Conservation (phyloP, 1,284 basidiomycete genomes). For the Sparassis latifolia region DNA sequence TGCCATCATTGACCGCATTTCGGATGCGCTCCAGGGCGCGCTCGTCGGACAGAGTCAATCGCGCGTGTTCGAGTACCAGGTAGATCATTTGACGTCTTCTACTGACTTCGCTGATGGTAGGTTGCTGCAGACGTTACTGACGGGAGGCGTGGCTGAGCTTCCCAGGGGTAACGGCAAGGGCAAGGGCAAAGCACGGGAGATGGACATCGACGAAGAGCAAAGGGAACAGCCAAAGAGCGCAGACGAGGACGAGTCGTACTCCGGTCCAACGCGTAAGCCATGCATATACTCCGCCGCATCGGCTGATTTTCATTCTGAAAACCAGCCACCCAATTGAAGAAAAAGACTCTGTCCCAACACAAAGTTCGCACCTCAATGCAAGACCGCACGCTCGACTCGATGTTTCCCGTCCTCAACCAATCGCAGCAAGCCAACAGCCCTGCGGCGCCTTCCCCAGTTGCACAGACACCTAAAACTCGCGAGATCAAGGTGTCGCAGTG, state of each 20-base stretch:
- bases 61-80: slow-evolving; percentile 81
- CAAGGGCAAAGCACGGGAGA: slow-evolving; percentile 28
- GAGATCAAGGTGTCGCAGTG: slow-evolving; percentile 79
- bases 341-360: slow-evolving; percentile 70
- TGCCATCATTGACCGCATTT: slow-evolving; percentile 74
- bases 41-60: slow-evolving; percentile 67
- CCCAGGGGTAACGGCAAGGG: slow-evolving; percentile 43
- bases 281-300: background rate
- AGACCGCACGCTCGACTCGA: slow-evolving; percentile 89
- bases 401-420: slow-evolving; percentile 68
- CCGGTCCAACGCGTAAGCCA: background rate
- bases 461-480: slow-evolving; percentile 9
- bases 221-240: slow-evolving; percentile 7
- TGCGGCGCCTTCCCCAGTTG: slow-evolving; percentile 1
- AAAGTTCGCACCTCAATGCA: slow-evolving; percentile 88
- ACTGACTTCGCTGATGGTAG: no score
- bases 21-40: slow-evolving; percentile 63
- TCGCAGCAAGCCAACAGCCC: slow-evolving; percentile 25
- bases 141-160: slow-evolving; percentile 37
- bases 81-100: slow-evolving; percentile 20
- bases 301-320: no score
- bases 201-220: slow-evolving; percentile 27
- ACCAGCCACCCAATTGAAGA: slow-evolving; percentile 5
- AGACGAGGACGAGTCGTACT: background rate
- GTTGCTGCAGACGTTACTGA: slow-evolving; percentile 49